phyloP scores from a whole-genome alignment of 108 stramenopile genomes.

The Nitzschia sp. region DNA sequence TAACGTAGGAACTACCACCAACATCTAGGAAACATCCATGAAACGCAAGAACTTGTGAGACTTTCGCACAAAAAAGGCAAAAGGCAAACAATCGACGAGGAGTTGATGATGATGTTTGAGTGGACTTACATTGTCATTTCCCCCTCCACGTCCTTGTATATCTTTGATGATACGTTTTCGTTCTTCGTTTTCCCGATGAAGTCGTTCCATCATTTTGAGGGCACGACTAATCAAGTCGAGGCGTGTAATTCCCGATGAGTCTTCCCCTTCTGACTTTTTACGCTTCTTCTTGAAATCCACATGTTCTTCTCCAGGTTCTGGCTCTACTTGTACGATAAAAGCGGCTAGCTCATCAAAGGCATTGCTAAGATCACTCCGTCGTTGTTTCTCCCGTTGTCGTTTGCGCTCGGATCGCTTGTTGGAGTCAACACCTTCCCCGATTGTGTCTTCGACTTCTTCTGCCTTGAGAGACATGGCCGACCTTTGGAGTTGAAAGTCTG shows the following conservation, averaged over 20 bases:
- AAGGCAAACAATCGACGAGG: neutral
- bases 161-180: constrained; percentile 29
- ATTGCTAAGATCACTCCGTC: constrained; percentile 69
- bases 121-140: constrained; percentile 42
- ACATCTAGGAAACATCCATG: constrained; percentile 23
- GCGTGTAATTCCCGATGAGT: constrained; percentile 43
- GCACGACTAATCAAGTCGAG: constrained; percentile 45
- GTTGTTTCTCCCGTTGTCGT: constrained; percentile 75
- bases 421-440: constrained; percentile 11
- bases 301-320: constrained; percentile 31
- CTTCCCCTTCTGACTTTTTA: constrained; percentile 32
- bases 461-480: constrained; percentile 22
- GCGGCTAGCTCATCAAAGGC: constrained; percentile 71
- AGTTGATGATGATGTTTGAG: neutral
- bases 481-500: neutral
- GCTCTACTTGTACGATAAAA: constrained; percentile 65
- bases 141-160: constrained; percentile 25
- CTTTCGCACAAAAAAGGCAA: constrained; percentile 3
- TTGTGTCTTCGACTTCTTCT: constrained; percentile 5
- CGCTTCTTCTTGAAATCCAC: constrained; percentile 25
- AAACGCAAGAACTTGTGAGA: neutral
- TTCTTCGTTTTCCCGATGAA: constrained; percentile 50
- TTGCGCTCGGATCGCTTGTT: constrained; percentile 69
- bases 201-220: constrained; percentile 32
- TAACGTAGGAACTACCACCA: constrained; percentile 53